Percentiles rank a stretch among this genome's conserved stretches.
phyloP scores from a whole-genome alignment of 2,329 filamentous ascomycete genomes.

The Achaetomium macrosporum region DNA sequence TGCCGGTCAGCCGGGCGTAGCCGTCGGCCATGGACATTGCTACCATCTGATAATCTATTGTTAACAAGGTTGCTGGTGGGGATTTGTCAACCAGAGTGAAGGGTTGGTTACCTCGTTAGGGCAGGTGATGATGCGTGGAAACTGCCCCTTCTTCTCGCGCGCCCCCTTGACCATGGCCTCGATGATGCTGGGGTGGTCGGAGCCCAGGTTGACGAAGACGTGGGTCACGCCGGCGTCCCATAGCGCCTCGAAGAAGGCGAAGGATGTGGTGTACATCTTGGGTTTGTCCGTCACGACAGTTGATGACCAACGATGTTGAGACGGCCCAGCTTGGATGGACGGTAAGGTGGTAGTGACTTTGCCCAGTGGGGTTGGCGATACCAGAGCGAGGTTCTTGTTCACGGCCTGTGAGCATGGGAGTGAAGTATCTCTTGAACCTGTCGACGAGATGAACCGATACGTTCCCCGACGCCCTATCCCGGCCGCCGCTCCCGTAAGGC shows the following conservation, averaged over 20 bases:
- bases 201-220: conserved; percentile 55
- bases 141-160: conserved; percentile 54
- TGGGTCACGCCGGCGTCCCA: conserved; percentile 62
- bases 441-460: conserved; percentile 8
- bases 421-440: not conserved
- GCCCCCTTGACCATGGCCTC: conserved; percentile 71
- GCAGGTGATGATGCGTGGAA: conserved; percentile 65
- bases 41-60: conserved; percentile 53
- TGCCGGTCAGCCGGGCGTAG: conserved; percentile 59
- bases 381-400: not conserved
- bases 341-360: not conserved
- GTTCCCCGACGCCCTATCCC: not conserved
- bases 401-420: not conserved
- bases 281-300: conserved; percentile 8
- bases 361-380: not conserved
- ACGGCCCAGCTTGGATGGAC: not conserved
- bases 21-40: conserved; percentile 71
- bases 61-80: not conserved
- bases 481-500: conserved; percentile 7
- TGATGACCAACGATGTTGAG: conserved; percentile 9
- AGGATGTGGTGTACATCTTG: conserved; percentile 65
- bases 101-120: conserved; percentile 56
- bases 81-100: not conserved
- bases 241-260: conserved; percentile 76
- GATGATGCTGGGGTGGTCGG: conserved; percentile 63